Evolutionary conservation across 352 stramenopile species (phyloP), one percentile per base, ranked within the genome.

Genomic region (Phytophthora fragariaefolia): DNA sequence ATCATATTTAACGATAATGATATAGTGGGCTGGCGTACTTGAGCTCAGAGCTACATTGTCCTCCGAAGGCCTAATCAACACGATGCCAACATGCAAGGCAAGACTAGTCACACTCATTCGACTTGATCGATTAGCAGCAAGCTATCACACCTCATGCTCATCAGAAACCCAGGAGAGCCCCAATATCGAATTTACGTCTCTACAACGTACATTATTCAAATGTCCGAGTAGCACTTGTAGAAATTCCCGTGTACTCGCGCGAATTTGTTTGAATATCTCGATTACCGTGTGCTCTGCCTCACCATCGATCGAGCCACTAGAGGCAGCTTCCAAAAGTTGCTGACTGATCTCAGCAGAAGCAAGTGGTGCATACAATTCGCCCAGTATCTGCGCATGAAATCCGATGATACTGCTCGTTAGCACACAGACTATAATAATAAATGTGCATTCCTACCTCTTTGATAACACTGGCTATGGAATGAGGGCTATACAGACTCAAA

Each of bases 141-240:
- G 36, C 79, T 90, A 26, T 13, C 20, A 54, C 9, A 49, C n/a
- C n/a, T 53, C 10, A 10, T 34, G 8, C 22, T 9, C 22, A n/a
- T n/a, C n/a, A n/a, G n/a, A n/a, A n/a, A n/a, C n/a, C n/a, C n/a
- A n/a, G n/a, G n/a, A n/a, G n/a, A n/a, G n/a, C n/a, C n/a, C n/a
- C n/a, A n/a, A n/a, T n/a, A n/a, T n/a, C n/a, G n/a, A n/a, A n/a
- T n/a, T n/a, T n/a, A n/a, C n/a, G n/a, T n/a, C n/a, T n/a, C n/a
- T n/a, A n/a, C n/a, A 10, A 52, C 73, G 43, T 65, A 91, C 82
- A 36, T 77, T 69, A 40, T 78, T 66, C 5, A 88, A 51, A 64
- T 91, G 80, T 6, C 71, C 53, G 7, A 91, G 52, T 15, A 89
- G 77, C 2, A 85, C 54, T 46, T 80, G 69, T 9, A 91, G 60